These are phyloP conservation scores for Syzygium jambos DNA, from an alignment of 345 rosid genomes.

Conservation along the genomic window DNA sequence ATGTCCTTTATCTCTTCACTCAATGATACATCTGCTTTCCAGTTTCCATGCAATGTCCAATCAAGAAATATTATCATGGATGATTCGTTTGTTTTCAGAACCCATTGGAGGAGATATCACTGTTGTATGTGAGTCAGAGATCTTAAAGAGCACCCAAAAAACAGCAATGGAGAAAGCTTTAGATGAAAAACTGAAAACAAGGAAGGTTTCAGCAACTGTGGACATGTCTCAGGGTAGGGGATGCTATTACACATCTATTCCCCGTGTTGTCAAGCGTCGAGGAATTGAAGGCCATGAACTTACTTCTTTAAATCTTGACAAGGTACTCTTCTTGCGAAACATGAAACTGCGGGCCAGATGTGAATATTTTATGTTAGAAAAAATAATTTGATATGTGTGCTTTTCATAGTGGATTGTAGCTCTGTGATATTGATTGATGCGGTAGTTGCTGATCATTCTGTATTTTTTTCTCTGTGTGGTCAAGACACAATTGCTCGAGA, in stretches of 20 bases:
- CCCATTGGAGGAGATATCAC: slow-evolving; percentile 93
- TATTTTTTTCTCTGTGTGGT: neutral
- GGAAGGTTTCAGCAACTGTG: slow-evolving; percentile 36
- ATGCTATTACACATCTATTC: slow-evolving; percentile 75
- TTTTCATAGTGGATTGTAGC: neutral
- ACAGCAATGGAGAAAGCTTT: slow-evolving; percentile 58
- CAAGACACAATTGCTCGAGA: slow-evolving; percentile 68
- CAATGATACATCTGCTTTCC: neutral
- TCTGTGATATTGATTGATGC: neutral
- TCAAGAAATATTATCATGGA: neutral
- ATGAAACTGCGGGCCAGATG: neutral
- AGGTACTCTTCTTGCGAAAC: slow-evolving; percentile 25
- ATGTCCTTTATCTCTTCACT: neutral
- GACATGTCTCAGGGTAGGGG: slow-evolving; percentile 36
- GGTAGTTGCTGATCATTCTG: neutral
- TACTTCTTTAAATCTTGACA: slow-evolving; percentile 89
- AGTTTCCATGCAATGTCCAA: neutral
- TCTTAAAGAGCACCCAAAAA: slow-evolving; percentile 31
- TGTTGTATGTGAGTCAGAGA: slow-evolving; percentile 48
- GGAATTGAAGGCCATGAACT: slow-evolving; percentile 65
- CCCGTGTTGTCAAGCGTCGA: slow-evolving; percentile 52
- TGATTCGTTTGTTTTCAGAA: slow-evolving; percentile 32
- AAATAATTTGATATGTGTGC: neutral
- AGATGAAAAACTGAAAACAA: slow-evolving; percentile 55
- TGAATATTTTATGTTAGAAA: neutral